Evolutionary conservation across 805 yeast species (phyloP), one percentile per base, ranked within the genome.

Genomic region (Yamadazyma paraphyllophila): DNA sequence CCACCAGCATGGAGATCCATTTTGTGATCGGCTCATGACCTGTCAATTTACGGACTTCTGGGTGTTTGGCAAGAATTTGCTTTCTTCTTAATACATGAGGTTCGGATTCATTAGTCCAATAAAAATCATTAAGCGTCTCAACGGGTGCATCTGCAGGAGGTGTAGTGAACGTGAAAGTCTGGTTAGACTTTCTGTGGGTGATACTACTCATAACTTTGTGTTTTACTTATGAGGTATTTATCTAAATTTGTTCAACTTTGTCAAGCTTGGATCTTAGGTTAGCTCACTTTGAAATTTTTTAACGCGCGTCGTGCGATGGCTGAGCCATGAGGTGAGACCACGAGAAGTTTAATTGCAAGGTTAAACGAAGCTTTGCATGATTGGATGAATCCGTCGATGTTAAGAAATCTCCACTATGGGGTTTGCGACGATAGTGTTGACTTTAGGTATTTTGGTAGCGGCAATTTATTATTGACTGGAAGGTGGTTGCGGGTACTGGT

Each of bases 11-110:
- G 13, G 86, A 82, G 12, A 86, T 78, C 71, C 84, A 90, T 60
- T 89, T 90, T 2, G 97, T 90, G 43, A 75, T 63, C 1, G 96
- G 95, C 62, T 90, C 97, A 49, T 81, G 87, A 4, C 97, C 97
- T 41, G 87, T 83, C 17, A 90, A 74, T 61, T 85, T 85, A 16
- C 84, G 73, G 16, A 90, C 86, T 50, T 88, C 82, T 0, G 97
- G 97, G 58, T 90, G 80, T 43, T 80, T 81, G 53, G 79, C 77
- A 56, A 90, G 67, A 46, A 90, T 90, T 47, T 73, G 75, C 66
- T 83, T 85, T 48, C 97, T 74, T 50, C 97, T 71, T 3, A 76
- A 56, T 2, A 83, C 78, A 59, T 90, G 97, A 2, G 96, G 96
- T 61, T 90, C 97, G 40, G 77, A 77, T 45, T 80, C 85, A 43